Conservation (phyloP, 164 flowering plant species). For the Nymphaea thermarum region DNA sequence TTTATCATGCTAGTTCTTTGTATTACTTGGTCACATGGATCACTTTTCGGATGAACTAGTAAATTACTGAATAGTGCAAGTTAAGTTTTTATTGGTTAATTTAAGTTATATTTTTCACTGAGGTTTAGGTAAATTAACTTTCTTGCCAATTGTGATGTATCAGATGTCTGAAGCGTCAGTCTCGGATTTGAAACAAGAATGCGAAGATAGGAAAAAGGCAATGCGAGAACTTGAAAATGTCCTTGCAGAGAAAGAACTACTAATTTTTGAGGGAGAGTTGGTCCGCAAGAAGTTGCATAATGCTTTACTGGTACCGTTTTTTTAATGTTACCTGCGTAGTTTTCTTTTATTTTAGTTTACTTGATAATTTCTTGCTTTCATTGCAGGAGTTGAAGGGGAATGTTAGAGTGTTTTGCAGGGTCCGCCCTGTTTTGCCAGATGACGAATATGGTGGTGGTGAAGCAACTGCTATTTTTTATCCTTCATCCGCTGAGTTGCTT, state of each 20-base stretch:
- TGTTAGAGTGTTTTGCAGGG: slow-evolving; percentile 94
- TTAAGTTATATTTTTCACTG: too few relatives aligned
- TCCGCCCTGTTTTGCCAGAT: slow-evolving; percentile 75
- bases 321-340: background rate
- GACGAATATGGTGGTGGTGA: slow-evolving; percentile 42
- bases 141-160: background rate
- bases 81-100: too few relatives aligned
- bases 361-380: slow-evolving; percentile 3
- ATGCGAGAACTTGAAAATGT: slow-evolving; percentile 40
- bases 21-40: too few relatives aligned
- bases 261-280: slow-evolving; percentile 75
- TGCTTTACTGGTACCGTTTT: slow-evolving; percentile 57
- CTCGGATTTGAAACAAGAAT: slow-evolving; percentile 40
- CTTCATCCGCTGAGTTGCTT: slow-evolving; percentile 52
- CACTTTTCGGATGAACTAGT: too few relatives aligned
- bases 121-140: too few relatives aligned
- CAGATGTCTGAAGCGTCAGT: slow-evolving; percentile 54
- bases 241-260: slow-evolving; percentile 58
- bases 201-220: slow-evolving; percentile 47
- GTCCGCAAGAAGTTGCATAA: slow-evolving; percentile 84
- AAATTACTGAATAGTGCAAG: too few relatives aligned
- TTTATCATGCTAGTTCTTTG: too few relatives aligned
- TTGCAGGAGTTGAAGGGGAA: slow-evolving; percentile 96
- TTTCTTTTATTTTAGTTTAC: background rate
- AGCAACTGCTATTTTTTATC: slow-evolving; percentile 44